Evolutionary conservation across 2,329 filamentous ascomycete species (phyloP).

Genomic region (Fusarium burgessii): DNA sequence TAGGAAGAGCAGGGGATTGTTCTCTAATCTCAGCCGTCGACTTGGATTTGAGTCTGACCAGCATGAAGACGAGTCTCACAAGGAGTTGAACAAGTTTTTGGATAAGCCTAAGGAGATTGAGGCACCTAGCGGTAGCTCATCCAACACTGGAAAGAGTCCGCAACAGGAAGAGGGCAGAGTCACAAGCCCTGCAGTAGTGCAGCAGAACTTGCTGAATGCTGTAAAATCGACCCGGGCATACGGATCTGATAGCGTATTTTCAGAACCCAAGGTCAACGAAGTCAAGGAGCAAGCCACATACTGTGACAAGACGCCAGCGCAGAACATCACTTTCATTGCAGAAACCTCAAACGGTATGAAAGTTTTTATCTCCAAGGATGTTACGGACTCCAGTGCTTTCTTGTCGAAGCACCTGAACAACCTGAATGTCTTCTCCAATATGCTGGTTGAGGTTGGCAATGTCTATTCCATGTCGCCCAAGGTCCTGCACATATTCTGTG

Average conservation of each 20-base stretch:
- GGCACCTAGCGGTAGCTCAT: conserved; percentile 25
- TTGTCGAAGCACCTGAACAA: conserved; percentile 69
- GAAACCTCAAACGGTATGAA: conserved; percentile 79
- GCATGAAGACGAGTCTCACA: conserved; percentile 56
- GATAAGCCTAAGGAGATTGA: conserved; percentile 47
- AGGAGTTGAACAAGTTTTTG: conserved; percentile 59
- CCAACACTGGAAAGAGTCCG: conserved; percentile 29
- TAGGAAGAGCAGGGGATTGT: conserved; percentile 67
- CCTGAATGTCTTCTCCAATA: conserved; percentile 75
- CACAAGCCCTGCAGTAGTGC: conserved; percentile 70
- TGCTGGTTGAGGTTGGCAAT: conserved; percentile 76
- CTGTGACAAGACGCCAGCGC: conserved; percentile 81
- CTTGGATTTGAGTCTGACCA: conserved; percentile 73
- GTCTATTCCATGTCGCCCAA: conserved; percentile 78
- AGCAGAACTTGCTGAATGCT: conserved; percentile 80
- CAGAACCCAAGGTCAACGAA: conserved; percentile 75
- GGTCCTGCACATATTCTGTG: conserved; percentile 88
- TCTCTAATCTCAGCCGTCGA: conserved; percentile 75
- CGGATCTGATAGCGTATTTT: conserved; percentile 79
- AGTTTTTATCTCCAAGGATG: conserved; percentile 74
- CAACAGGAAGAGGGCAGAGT: conserved; percentile 63
- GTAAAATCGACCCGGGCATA: conserved; percentile 83
- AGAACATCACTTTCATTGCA: conserved; percentile 78
- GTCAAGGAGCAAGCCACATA: conserved; percentile 88
- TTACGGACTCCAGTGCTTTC: conserved; percentile 65